phyloP scores from a whole-genome alignment of 352 stramenopile genomes.

The Pythium aquatile region DNA sequence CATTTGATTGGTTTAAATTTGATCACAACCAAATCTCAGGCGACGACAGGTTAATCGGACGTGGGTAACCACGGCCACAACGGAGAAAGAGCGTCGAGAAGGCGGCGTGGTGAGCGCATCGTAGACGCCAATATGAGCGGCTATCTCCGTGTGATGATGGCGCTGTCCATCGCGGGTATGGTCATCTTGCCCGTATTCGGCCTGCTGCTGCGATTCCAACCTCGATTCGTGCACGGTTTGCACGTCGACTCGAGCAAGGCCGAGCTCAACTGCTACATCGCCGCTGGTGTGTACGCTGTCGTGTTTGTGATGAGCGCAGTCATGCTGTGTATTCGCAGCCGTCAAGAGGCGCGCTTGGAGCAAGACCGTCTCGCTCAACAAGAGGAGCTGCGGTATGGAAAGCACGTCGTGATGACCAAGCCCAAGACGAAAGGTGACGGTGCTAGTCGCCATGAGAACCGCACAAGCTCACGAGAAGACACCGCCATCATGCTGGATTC shows the following conservation, averaged over 20 bases:
- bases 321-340: constrained; percentile 24
- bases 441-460: constrained; percentile 3
- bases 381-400: constrained; percentile 5
- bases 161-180: constrained; percentile 48
- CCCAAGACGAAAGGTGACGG: not conserved
- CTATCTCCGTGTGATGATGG: constrained; percentile 37
- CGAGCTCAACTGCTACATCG: constrained; percentile 66
- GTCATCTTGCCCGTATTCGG: constrained; percentile 56
- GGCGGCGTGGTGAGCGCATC: not conserved
- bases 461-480: constrained; percentile 22
- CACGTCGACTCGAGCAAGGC: constrained; percentile 37
- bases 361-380: not conserved
- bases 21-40: constrained; percentile 16
- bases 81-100: not conserved
- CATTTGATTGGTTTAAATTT: constrained; percentile 19
- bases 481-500: constrained; percentile 25
- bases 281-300: constrained; percentile 44
- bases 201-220: constrained; percentile 54
- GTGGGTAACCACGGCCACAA: not conserved
- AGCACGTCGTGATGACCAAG: constrained; percentile 4
- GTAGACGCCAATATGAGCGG: constrained; percentile 20
- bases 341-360: not conserved
- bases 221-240: constrained; percentile 54
- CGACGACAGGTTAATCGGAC: not conserved
- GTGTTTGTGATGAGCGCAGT: constrained; percentile 37